Base-by-base conservation (phyloP, 768 basidiomycete genomes). In the Leccinum variicolor region DNA sequence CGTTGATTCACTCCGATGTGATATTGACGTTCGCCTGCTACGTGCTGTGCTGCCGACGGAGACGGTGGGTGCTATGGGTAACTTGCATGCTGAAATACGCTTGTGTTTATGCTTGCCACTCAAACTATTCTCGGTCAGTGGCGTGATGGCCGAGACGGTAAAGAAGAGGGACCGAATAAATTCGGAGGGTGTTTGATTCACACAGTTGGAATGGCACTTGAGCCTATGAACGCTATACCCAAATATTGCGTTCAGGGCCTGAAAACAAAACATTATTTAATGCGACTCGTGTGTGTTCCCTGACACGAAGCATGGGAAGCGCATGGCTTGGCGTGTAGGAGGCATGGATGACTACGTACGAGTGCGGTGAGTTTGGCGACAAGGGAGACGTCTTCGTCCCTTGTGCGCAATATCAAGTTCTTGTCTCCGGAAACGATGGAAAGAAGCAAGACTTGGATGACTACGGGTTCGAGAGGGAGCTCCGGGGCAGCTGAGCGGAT, bases 401-500 rank as follows among this genome's bases (percentile, higher is more conserved):
- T 76, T 2, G 87, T 82, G 46, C 85, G 79, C 17, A 92, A 73
- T 55, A 92, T 76, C 28, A 91, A 73, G 67, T 89, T 78, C 60
- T 80, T 84, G 62, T 85, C 75, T 1, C 82, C 82, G 3, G 87
- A 78, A 34, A 87, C 73, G 49, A 90, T 75, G 66, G 81, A 87
- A 4, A 86, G 79, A 29, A 90, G 79, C 15, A 90, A 72, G 21
- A 85, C 83, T 66, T 86, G 86, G 21, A 90, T 71, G 43, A 89
- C 79, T 52, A 83, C 79, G 10, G 81, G 76, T 53, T 90, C 87
- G 3, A 89, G 55, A 8, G 85, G 85, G 15, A 86, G 67, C 9
- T 71, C 74, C n/a, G 81, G 74, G 26, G 73, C 70, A 7, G 72
- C 68, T n/a, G 74, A 62, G 39, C 76, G 80, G 53, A 87, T 68